Base-by-base conservation (phyloP, 495 filamentous ascomycete species). In the Cryomyces antarcticus region DNA sequence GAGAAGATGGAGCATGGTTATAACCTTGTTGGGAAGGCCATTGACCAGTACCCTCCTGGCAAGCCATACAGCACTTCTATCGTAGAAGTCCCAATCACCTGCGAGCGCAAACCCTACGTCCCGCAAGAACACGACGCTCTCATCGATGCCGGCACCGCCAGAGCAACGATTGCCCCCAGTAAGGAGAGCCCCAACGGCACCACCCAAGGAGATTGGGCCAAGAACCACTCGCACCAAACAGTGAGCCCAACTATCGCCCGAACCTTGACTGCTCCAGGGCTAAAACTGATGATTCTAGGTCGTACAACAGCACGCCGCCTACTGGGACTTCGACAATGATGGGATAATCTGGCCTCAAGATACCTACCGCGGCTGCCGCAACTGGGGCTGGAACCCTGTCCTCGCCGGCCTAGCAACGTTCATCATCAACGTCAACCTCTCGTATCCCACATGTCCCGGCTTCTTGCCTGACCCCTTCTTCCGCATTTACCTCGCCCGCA, bases 401-500 rank as follows among this genome's bases (percentile, higher is more conserved):
- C 62, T 72, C 52, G 66, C 59, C 6, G 33, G 62, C 17, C 30
- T 70, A 9, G 52, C 66, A 2, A 48, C 56, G 28, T 39, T 69
- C 38, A 51, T 73, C 39, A 68, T 77, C 50, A 62, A 71, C 48
- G 31, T 46, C 39, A 55, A 52, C 45, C 67, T 75, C 49, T 70
- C 66, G 1, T 77, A 71, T 41, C 64, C 68, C 7, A 70, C 69
- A 6, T 50, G 50, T 28, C 41, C 57, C 33, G 54, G 57, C 39
- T 48, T 46, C 30, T 30, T 72, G 28, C 62, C 68, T 24, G 65
- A 68, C 48, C 58, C 68, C 33, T 62, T 64, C 28, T 75, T 73
- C 55, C 53, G 73, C 6, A 52, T 75, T 28, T 73, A 65, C 44
- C 46, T 67, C 1, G 46, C 49, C 1, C 56, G 54, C 4, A 65